A percentile compares a stretch with the other conserved stretches of the same genome.
phyloP scores from a whole-genome alignment of 805 yeast genomes.

The Ogataea allantospora region DNA sequence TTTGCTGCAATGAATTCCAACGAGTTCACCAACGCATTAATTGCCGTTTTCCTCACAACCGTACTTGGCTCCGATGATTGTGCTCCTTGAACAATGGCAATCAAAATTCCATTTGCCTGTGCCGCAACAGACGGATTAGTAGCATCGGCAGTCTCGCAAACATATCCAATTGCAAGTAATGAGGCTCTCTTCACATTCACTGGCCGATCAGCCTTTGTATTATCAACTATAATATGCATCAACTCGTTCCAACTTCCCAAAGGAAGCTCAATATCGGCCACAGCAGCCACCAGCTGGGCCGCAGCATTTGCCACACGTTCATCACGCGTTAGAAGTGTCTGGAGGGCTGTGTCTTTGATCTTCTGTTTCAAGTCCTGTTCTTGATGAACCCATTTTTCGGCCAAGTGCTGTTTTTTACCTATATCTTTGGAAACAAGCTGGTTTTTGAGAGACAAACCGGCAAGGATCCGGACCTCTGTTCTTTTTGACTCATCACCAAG shows the following conservation, averaged over 20 bases:
- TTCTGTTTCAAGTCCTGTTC: conserved; percentile 53
- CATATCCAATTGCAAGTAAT: conserved; percentile 86
- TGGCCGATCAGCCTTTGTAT: conserved; percentile 77
- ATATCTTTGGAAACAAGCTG: conserved; percentile 80
- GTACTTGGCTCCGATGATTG: conserved; percentile 74
- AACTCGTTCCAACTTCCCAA: conserved; percentile 84
- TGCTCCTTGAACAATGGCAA: conserved; percentile 97
- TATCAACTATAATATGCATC: conserved; percentile 78
- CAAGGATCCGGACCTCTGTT: conserved; percentile 85
- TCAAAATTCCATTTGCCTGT: conserved; percentile 87
- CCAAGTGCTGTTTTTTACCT: conserved; percentile 53
- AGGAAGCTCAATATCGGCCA: conserved; percentile 95
- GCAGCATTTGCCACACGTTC: conserved; percentile 83
- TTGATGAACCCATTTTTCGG: conserved; percentile 71
- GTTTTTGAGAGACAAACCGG: conserved; percentile 85
- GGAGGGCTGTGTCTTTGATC: conserved; percentile 65
- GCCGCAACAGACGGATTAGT: conserved; percentile 68
- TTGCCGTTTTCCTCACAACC: conserved; percentile 81
- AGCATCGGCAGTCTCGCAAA: conserved; percentile 93
- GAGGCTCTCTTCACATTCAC: conserved; percentile 84
- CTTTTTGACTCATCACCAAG: conserved; percentile 62
- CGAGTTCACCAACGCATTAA: conserved; percentile 88
- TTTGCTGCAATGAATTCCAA: conserved; percentile 84
- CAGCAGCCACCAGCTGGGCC: conserved; percentile 93
- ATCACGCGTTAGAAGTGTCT: conserved; percentile 60